Conservation (phyloP, 441 rosid species). For the Pelargonium cotyledonis region DNA sequence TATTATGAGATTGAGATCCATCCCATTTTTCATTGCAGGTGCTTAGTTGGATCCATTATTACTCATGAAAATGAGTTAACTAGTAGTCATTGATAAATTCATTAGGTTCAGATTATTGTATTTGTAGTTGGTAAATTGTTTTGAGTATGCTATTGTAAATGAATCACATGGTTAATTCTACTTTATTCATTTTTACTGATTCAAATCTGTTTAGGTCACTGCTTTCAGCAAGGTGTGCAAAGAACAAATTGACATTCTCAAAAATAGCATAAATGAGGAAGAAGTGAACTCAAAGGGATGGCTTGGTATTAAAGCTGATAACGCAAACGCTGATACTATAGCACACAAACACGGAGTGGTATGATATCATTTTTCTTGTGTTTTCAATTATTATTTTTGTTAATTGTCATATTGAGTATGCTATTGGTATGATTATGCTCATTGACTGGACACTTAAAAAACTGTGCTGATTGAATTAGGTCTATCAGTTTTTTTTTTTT, state of each 20-base stretch:
- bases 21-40: neutral
- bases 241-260: conserved; percentile 80
- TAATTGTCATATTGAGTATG: neutral
- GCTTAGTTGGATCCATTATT: neutral
- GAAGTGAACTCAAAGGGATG: conserved; percentile 71
- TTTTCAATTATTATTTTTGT: neutral
- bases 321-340: conserved; percentile 59
- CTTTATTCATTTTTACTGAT: conserved; percentile 9
- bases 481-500: neutral
- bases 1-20: neutral
- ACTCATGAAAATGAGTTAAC: neutral
- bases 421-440: conserved; percentile 1
- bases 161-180: neutral
- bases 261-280: conserved; percentile 63
- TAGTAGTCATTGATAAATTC: neutral
- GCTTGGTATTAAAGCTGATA: conserved; percentile 57
- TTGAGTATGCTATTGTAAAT: neutral
- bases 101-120: neutral
- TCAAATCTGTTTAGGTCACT: conserved; percentile 44
- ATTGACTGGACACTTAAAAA: neutral
- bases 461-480: conserved; percentile 2
- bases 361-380: conserved; percentile 27
- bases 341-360: conserved; percentile 99
- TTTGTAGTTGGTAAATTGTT: neutral
- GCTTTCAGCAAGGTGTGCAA: conserved; percentile 82